Percentiles rank a stretch among this genome's conserved stretches.
phyloP scores from a whole-genome alignment of 2,329 filamentous ascomycete species.

The Talaromyces albobiverticillius region DNA sequence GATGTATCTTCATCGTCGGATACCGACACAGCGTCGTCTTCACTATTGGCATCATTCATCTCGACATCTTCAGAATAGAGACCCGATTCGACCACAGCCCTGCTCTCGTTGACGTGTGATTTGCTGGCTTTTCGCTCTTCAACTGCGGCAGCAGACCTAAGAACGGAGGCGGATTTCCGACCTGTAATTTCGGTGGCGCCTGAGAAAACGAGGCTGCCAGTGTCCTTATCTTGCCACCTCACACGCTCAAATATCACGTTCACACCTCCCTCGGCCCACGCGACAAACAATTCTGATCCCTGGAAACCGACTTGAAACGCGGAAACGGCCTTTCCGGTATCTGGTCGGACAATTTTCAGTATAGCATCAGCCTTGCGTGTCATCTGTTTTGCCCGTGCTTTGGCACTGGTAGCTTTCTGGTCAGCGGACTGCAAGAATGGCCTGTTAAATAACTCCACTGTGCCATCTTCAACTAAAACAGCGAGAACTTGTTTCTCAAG shows the following conservation, averaged over 20 bases:
- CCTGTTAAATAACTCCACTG: constrained; percentile 49
- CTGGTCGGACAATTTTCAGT: constrained; percentile 44
- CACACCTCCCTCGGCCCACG: constrained; percentile 50
- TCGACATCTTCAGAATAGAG: constrained; percentile 42
- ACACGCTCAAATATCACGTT: constrained; percentile 50
- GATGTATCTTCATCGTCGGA: constrained; percentile 28
- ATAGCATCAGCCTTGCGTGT: constrained; percentile 44
- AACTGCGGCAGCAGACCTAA: constrained; percentile 51
- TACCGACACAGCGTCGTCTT: constrained; percentile 22
- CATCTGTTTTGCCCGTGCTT: constrained; percentile 44
- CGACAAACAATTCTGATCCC: constrained; percentile 45
- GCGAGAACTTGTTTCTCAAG: constrained; percentile 43
- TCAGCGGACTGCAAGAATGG: constrained; percentile 41
- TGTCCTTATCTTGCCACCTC: constrained; percentile 45
- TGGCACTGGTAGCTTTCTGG: constrained; percentile 37
- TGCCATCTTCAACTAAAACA: constrained; percentile 47
- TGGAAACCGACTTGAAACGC: constrained; percentile 46
- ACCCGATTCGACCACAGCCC: constrained; percentile 51
- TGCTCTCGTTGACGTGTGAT: constrained; percentile 57
- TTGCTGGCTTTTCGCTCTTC: constrained; percentile 51
- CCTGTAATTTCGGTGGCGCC: constrained; percentile 45
- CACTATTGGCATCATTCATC: constrained; percentile 27
- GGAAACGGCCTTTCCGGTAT: constrained; percentile 38
- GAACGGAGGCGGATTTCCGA: constrained; percentile 40
- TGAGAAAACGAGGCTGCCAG: constrained; percentile 42